Base-by-base conservation (phyloP, 2,329 filamentous ascomycete species). In the Aspergillus ochraceus region DNA sequence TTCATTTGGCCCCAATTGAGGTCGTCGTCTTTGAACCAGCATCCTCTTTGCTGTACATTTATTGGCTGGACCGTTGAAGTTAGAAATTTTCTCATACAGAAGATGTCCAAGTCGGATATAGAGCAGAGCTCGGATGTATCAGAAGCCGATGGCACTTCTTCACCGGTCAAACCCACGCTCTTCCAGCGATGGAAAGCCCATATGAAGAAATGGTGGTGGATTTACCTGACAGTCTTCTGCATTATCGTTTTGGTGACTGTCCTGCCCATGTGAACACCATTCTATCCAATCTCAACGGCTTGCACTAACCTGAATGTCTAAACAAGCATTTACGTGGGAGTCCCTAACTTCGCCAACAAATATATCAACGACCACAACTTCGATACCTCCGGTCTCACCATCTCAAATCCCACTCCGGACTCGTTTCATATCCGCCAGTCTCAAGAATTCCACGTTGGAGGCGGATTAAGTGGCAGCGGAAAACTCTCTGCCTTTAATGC, bases 141-240 rank as follows among this genome's bases (percentile, higher is more conserved):
- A 39, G 63, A 59, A 22, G 57, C 60, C 2, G 60, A 62, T 22
- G 50, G n/a, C 4, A 55, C 59, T 4, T 58, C 36, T n/a, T 22
- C 39, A 11, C 26, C 29, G 8, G 12, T 49, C 20, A 68, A 64
- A 30, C 60, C 64, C 6, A 64, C 64, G 14, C 26, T 62, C n/a
- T 65, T 63, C 58, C 60, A 64, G 42, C 61, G 66, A 49, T 70
- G 64, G 50, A 66, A 63, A 52, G 6, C 55, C 12, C 67, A 70
- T 26, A 65, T 71, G 65, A 69, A 67, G 52, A 67, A 58, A 47
- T 66, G 68, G 64, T 70, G 69, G 67, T 71, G 68, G 68, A 46
- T 62, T 2, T 70, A 70, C 56, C 36, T 66, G 32, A 62, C 70
- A 29, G 61, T 52, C 14, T 50, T 70, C 5, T 60, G 62, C 46